These are phyloP conservation scores for Lyophyllum atratum DNA, from an alignment of 768 basidiomycete genomes.

Conservation along the genomic window DNA sequence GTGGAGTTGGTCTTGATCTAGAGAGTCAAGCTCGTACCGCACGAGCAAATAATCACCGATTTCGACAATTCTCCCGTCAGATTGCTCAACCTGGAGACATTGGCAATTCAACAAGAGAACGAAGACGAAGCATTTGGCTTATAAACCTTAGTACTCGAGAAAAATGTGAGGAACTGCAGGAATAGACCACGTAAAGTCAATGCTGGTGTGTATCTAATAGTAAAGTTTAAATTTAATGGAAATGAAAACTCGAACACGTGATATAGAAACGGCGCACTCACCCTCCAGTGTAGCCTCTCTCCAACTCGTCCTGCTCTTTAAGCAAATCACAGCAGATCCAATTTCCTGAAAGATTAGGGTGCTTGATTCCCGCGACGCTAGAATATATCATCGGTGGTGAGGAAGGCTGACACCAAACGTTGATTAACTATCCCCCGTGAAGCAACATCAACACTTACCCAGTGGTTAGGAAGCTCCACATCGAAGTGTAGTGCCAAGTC, in stretches of 20 bases:
- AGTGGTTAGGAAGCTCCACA: conserved; percentile 38
- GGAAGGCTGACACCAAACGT: conserved; percentile 29
- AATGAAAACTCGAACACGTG: background rate
- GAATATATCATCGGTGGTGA: conserved; percentile 35
- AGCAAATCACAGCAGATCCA: conserved; percentile 48
- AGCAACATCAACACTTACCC: conserved; percentile 30
- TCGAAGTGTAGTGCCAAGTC: conserved; percentile 42
- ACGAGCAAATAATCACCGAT: conserved; percentile 17
- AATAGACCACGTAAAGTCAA: conserved; percentile 47
- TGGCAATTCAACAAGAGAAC: background rate
- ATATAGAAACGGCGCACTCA: conserved; percentile 11
- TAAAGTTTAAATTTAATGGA: no score
- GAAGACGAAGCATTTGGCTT: background rate
- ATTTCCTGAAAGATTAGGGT: conserved; percentile 40
- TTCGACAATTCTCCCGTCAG: conserved; percentile 12
- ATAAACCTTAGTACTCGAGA: conserved; percentile 17
- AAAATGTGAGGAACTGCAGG: conserved; percentile 25
- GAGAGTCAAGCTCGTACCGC: conserved; percentile 19
- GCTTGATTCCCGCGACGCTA: conserved; percentile 37
- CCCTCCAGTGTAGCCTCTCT: conserved; percentile 39
- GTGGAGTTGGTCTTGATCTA: conserved; percentile 13
- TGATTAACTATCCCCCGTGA: background rate
- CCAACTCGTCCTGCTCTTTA: conserved; percentile 25
- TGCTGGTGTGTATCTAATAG: conserved; percentile 41
- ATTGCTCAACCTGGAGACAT: conserved; percentile 13